Evolutionary conservation across 495 filamentous ascomycete genomes (phyloP), one percentile per base, ranked within the genome.

Genomic region (Neurospora sp.): DNA sequence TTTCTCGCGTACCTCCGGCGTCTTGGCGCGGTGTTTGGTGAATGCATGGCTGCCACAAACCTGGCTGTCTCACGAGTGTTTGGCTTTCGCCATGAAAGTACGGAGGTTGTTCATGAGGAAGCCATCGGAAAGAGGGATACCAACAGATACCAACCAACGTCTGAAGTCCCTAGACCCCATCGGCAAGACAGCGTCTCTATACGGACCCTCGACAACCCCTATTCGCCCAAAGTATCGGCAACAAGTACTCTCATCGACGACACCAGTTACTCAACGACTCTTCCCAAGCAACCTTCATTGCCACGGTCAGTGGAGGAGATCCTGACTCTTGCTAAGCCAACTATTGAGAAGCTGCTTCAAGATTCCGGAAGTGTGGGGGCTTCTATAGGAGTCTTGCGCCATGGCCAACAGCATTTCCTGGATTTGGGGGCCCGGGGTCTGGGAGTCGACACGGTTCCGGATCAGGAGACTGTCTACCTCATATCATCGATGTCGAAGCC

Each of bases 401-500:
- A 68, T 68, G 53, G 39, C 3, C 22, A 71, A 7, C 53, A 38
- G 3, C 18, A 31, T 40, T 74, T 74, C 12, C n/a, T 68, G 14
- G 40, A 74, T 10, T 1, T 71, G 27, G 72, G 72, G 20, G 18
- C 42, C 3, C n/a, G 37, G 16, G 70, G 40, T n/a, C 16, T 41
- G 18, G 35, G 7, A n/a, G 35, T 40, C 1, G 1, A 75, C 8
- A 7, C 10, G 14, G 14, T 16, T 18, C 27, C 53, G 12, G 69
- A 82, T 42, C n/a, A 74, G 6, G 74, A 84, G 45, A 82, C 82
- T 0, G 73, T 78, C 3, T 82, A 84, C 69, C 73, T 80, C 42
- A 77, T 85, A 70, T 83, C 80, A 1, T 82, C 81, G 4, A 77
- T 82, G 48, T 79, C 80, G 3, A 83, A 85, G 70, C 77, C 80